Evolutionary conservation across 805 yeast genomes (phyloP).

Genomic region (Candida ovalis): DNA sequence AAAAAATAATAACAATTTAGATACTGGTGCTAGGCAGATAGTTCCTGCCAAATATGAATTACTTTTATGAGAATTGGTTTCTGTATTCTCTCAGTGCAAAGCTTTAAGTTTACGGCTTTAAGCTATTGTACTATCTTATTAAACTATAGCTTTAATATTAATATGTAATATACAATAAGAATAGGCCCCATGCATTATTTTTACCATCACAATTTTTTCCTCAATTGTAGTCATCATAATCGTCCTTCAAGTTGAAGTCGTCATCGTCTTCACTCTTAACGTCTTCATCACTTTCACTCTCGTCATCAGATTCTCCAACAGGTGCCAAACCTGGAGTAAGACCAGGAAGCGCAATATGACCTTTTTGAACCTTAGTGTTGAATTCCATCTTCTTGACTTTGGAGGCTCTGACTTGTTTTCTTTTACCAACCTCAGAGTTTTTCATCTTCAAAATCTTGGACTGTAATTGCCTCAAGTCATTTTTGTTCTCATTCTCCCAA

Average conservation of each 20-base stretch:
- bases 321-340: conserved; percentile 86
- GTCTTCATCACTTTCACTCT: conserved; percentile 36
- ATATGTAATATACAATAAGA: too few relatives aligned
- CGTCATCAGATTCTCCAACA: conserved; percentile 58
- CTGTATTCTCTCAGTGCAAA: too few relatives aligned
- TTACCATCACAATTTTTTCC: too few relatives aligned
- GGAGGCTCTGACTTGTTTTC: conserved; percentile 32
- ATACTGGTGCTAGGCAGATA: too few relatives aligned
- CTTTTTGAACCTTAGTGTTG: conserved; percentile 40
- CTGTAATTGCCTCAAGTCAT: conserved; percentile 41
- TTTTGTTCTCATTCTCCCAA: conserved; percentile 36
- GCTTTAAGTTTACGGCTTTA: too few relatives aligned
- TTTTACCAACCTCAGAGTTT: conserved; percentile 36
- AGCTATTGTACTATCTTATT: too few relatives aligned
- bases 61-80: too few relatives aligned
- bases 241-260: conserved; percentile 20
- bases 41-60: too few relatives aligned
- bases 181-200: too few relatives aligned
- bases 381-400: conserved; percentile 31
- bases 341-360: conserved; percentile 51
- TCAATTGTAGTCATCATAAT: conserved; percentile 30
- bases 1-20: too few relatives aligned
- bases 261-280: conserved; percentile 20
- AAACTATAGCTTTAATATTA: too few relatives aligned
- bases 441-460: conserved; percentile 41